Base-by-base conservation (phyloP, 805 yeast genomes). In the Pichia nanzhaoensis region DNA sequence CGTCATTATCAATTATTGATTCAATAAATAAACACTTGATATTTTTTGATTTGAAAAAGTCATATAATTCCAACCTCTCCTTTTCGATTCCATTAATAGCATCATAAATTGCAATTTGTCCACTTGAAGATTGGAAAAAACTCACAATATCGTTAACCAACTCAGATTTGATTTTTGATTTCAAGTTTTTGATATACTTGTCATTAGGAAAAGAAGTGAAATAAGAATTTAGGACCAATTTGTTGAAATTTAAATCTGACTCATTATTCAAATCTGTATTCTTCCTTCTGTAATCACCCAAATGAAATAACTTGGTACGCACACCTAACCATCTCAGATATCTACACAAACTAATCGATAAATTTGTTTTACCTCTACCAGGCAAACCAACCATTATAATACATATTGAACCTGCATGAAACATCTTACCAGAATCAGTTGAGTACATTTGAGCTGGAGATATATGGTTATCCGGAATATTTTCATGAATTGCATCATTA, bases 261-360 rank as follows among this genome's bases (percentile, higher is more conserved):
- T 27, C 21, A 16, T 32, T 17, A 17, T 41, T 37, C n/a, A 41
- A 18, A 14, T 46, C 44, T 14, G 75, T 59, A 27, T 57, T 62
- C 18, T 70, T 69, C 51, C 96, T 75, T 56, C 97, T 75, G 59
- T 90, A 91, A 61, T 93, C 95, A 20, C 96, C 93, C 49, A 90
- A 75, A 64, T 91, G 98, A 67, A 87, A 91, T 24, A 88, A 79
- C 55, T 88, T 90, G 1, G 96, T 82, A 57, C 85, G 82, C 18
- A 93, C 98, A 5, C 99, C 99, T 37, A 93, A 70, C 99, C 99
- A 93, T 56, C 97, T 75, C 53, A 95, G 70, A 63, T 90, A 93
- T 47, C 99, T 75, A 4, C 96, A 88, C 51, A 93, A 72, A 13
- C 95, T 82, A 34, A 91, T 97, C 5, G 96, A 84, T 41, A 91